These are phyloP conservation scores for Linum tenue DNA, from an alignment of 345 rosid species.

Conservation along the genomic window DNA sequence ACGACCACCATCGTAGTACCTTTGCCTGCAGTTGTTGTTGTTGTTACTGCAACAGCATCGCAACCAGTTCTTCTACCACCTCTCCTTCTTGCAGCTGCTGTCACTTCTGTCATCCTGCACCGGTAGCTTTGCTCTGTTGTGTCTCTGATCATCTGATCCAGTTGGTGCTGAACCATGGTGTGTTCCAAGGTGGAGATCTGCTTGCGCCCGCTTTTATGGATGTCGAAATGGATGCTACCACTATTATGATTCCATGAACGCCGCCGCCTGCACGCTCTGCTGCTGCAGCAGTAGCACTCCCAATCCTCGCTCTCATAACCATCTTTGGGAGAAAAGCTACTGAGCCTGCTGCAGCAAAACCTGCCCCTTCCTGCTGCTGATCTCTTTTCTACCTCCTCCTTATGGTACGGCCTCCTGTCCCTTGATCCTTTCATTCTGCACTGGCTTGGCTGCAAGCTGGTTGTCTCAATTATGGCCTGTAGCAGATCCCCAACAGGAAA, in stretches of 20 bases:
- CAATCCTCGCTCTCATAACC: slow-evolving; percentile 28
- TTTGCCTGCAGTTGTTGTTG: not conserved
- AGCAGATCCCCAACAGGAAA: too few relatives aligned
- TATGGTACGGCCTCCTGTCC: too few relatives aligned
- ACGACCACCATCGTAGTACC: slow-evolving; percentile 66
- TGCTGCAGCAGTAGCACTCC: slow-evolving; percentile 27
- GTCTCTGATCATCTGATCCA: slow-evolving; percentile 68
- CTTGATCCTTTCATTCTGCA: too few relatives aligned
- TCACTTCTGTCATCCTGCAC: slow-evolving; percentile 24
- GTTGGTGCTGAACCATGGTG: slow-evolving; percentile 79
- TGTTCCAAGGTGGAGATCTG: slow-evolving; percentile 66
- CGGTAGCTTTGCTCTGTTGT: too few relatives aligned
- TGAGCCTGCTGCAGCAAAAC: slow-evolving; percentile 65
- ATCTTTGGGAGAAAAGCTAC: slow-evolving; percentile 64
- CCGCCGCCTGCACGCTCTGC: too few relatives aligned
- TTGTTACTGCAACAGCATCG: too few relatives aligned
- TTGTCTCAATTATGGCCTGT: too few relatives aligned
- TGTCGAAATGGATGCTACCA: too few relatives aligned
- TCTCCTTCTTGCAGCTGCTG: slow-evolving; percentile 29
- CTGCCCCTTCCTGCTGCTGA: slow-evolving; percentile 20
- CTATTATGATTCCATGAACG: too few relatives aligned
- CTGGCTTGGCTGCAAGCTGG: too few relatives aligned
- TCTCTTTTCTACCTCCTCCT: too few relatives aligned
- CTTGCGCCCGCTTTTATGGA: too few relatives aligned
- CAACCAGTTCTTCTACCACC: slow-evolving; percentile 14